These are phyloP conservation scores for Capronia coronata DNA, from an alignment of 2,329 filamentous ascomycete species.

Conservation along the genomic window DNA sequence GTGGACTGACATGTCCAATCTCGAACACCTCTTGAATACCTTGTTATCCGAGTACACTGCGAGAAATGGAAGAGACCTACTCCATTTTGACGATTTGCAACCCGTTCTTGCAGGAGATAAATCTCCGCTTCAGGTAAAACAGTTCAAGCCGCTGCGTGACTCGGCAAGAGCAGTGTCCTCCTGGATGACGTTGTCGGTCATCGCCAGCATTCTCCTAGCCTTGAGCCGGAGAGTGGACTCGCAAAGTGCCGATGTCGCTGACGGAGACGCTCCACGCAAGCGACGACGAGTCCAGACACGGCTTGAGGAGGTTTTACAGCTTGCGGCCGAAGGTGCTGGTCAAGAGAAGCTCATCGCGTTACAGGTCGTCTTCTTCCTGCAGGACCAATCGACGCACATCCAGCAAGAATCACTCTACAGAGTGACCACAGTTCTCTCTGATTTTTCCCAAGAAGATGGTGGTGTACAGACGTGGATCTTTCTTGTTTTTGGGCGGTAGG, in stretches of 20 bases:
- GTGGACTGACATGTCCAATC: slow-evolving; percentile 28
- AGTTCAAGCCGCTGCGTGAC: slow-evolving; percentile 36
- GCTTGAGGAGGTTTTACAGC: slow-evolving; percentile 11
- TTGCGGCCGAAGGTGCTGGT: slow-evolving; percentile 5
- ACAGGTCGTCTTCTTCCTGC: slow-evolving; percentile 21
- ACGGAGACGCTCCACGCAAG: slow-evolving; percentile 17
- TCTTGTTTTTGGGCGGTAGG: slow-evolving; percentile 17
- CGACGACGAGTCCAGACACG: slow-evolving; percentile 16
- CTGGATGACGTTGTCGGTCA: slow-evolving; percentile 38
- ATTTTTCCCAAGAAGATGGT: slow-evolving; percentile 13
- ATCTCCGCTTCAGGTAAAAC: slow-evolving; percentile 34
- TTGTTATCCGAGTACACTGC: slow-evolving; percentile 74
- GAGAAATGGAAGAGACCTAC: slow-evolving; percentile 61
- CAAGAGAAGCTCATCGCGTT: slow-evolving; percentile 18
- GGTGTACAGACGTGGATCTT: slow-evolving; percentile 19
- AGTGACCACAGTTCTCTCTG: slow-evolving; percentile 8
- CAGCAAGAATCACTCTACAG: slow-evolving; percentile 3
- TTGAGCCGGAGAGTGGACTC: slow-evolving; percentile 3
- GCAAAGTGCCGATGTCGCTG: background rate
- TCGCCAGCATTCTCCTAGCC: slow-evolving; percentile 32
- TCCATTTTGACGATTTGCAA: slow-evolving; percentile 71
- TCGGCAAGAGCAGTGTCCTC: slow-evolving; percentile 35
- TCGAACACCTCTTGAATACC: slow-evolving; percentile 28
- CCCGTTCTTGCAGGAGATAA: slow-evolving; percentile 40
- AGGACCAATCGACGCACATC: slow-evolving; percentile 10